Evolutionary conservation across 306 rosid genomes (phyloP).

Genomic region (Crotalaria pallida): DNA sequence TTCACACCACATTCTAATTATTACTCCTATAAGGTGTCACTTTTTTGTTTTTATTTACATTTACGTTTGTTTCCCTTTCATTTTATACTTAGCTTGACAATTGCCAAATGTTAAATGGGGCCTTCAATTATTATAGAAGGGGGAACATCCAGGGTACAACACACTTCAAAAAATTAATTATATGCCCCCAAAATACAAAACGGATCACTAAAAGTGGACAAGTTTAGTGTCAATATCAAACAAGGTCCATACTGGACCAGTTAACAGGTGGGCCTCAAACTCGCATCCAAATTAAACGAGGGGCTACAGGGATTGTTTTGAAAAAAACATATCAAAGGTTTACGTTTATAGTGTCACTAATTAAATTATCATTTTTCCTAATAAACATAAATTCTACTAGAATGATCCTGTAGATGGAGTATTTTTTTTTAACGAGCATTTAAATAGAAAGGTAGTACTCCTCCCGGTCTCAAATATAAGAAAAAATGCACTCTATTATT

Average conservation of each 20-base stretch:
- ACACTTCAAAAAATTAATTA: slow-evolving; percentile 11
- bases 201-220: slow-evolving; percentile 17
- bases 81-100: slow-evolving; percentile 13
- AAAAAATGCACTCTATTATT: too few species aligned
- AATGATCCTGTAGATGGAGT: too few species aligned
- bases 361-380: too few species aligned
- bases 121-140: slow-evolving; percentile 21
- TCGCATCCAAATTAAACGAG: neutral
- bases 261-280: slow-evolving; percentile 24
- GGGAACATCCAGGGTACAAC: slow-evolving; percentile 26
- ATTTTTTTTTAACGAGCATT: too few species aligned
- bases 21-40: neutral
- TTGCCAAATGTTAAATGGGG: slow-evolving; percentile 22
- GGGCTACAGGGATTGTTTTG: too few species aligned
- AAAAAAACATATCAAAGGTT: too few species aligned
- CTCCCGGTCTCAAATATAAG: too few species aligned
- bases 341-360: too few species aligned
- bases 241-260: slow-evolving; percentile 16
- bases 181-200: slow-evolving; percentile 14
- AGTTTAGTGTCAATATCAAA: slow-evolving; percentile 32
- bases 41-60: neutral
- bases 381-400: too few species aligned
- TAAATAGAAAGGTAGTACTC: too few species aligned
- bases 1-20: neutral
- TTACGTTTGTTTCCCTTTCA: neutral